Conservation (phyloP, 805 yeast species). For the Pichia cephalocereana region DNA sequence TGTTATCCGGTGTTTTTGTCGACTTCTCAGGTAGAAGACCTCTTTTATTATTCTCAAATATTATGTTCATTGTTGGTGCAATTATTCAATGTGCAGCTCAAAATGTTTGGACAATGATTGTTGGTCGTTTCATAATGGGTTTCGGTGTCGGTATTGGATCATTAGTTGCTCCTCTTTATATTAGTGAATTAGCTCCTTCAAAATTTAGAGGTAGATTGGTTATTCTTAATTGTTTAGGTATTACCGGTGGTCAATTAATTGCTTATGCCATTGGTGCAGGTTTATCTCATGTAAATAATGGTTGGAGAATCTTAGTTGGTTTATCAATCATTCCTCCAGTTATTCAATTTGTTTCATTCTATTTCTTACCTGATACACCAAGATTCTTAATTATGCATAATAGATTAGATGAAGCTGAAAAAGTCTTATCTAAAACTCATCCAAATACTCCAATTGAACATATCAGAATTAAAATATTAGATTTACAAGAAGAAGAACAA, state of each 20-base stretch:
- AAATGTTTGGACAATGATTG: conserved; percentile 83
- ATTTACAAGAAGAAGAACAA: conserved; percentile 42
- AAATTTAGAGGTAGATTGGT: conserved; percentile 87
- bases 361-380: conserved; percentile 93
- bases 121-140: conserved; percentile 88
- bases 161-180: conserved; percentile 86
- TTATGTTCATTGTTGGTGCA: conserved; percentile 78
- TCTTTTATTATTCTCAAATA: conserved; percentile 72
- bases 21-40: conserved; percentile 81
- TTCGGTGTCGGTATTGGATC: conserved; percentile 96
- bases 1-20: conserved; percentile 73
- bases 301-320: conserved; percentile 93
- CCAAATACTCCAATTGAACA: conserved; percentile 51
- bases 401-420: conserved; percentile 51
- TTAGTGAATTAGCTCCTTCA: conserved; percentile 87
- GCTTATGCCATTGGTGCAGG: conserved; percentile 96
- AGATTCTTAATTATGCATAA: conserved; percentile 75
- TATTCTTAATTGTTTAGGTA: conserved; percentile 76
- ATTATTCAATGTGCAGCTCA: conserved; percentile 74
- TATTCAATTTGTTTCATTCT: conserved; percentile 63
- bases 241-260: conserved; percentile 90
- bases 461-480: conserved; percentile 59
- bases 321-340: conserved; percentile 82
- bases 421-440: conserved; percentile 58
- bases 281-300: conserved; percentile 58